Conservation (phyloP, 106 monocot genomes). For the Alisma plantagoaquatica region DNA sequence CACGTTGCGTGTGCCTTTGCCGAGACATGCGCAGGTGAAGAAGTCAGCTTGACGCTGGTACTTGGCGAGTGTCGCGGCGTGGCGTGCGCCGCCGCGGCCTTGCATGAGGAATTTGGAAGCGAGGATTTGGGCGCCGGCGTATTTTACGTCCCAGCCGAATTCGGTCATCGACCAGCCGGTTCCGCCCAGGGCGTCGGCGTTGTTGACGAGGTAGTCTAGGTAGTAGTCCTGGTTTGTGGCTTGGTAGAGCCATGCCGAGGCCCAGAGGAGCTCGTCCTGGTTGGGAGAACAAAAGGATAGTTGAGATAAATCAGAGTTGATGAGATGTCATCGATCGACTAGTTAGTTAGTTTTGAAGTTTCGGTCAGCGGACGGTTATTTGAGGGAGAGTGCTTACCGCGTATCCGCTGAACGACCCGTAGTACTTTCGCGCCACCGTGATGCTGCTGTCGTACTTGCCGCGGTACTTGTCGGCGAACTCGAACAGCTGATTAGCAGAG, state of each 20-base stretch:
- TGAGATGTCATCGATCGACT: too few relatives aligned
- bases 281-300: too few relatives aligned
- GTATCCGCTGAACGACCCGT: too few relatives aligned
- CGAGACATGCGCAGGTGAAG: constrained; percentile 84
- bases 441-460: too few relatives aligned
- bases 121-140: constrained; percentile 80
- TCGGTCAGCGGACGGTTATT: too few relatives aligned
- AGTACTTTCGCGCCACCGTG: too few relatives aligned
- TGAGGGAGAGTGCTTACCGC: too few relatives aligned
- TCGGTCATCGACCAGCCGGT: constrained; percentile 83
- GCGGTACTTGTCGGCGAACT: too few relatives aligned
- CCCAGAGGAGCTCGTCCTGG: too few relatives aligned
- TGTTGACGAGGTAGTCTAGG: constrained; percentile 59
- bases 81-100: constrained; percentile 50
- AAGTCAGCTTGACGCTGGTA: constrained; percentile 75
- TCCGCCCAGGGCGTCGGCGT: constrained; percentile 66
- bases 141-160: constrained; percentile 99
- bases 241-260: constrained; percentile 79
- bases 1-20: constrained; percentile 53
- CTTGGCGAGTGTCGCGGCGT: constrained; percentile 32
- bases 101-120: constrained; percentile 70
- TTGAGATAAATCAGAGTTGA: too few relatives aligned
- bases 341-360: too few relatives aligned
- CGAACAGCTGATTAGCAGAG: too few relatives aligned
- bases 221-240: constrained; percentile 65